Percentiles rank a stretch among this genome's conserved stretches.
phyloP scores from a whole-genome alignment of 1,139 yeast species.

The Meyerozyma sp. region DNA sequence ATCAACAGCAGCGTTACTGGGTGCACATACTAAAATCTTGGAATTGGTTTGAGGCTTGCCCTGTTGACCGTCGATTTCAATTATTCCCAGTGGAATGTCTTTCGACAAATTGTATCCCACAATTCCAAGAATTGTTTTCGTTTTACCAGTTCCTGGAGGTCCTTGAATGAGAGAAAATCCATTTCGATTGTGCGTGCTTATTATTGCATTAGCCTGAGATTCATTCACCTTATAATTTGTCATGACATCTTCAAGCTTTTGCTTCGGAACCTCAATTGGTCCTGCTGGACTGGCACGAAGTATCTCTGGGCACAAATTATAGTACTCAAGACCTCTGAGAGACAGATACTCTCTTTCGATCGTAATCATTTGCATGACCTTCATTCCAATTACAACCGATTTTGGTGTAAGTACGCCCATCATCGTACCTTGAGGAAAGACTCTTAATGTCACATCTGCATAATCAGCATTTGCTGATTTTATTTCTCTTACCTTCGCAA shows the following conservation, averaged over 20 bases:
- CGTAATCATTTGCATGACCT: constrained; percentile 82
- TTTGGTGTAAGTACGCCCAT: constrained; percentile 58
- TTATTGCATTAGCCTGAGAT: constrained; percentile 87
- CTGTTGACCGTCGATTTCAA: constrained; percentile 26
- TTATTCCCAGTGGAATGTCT: constrained; percentile 20
- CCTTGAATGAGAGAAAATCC: constrained; percentile 96
- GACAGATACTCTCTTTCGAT: constrained; percentile 91
- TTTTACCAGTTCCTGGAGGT: constrained; percentile 98
- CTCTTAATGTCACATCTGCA: constrained; percentile 71
- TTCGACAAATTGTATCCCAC: constrained; percentile 66
- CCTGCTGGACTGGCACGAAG: constrained; percentile 58
- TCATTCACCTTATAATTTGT: constrained; percentile 59
- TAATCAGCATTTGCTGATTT: constrained; percentile 60
- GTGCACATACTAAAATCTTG: constrained; percentile 85
- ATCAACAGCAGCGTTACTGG: constrained; percentile 98
- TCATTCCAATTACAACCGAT: constrained; percentile 58
- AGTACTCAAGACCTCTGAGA: constrained; percentile 72
- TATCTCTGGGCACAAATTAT: constrained; percentile 64
- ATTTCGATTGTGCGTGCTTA: constrained; percentile 57
- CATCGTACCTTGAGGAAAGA: constrained; percentile 47
- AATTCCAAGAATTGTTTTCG: constrained; percentile 91
- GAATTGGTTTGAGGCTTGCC: constrained; percentile 14
- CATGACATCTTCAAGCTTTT: constrained; percentile 35
- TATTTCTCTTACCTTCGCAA: constrained; percentile 74
- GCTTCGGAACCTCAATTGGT: constrained; percentile 28